Base-by-base conservation (phyloP, 129 eudicot genomes). In the Helianthus tuberosus region DNA sequence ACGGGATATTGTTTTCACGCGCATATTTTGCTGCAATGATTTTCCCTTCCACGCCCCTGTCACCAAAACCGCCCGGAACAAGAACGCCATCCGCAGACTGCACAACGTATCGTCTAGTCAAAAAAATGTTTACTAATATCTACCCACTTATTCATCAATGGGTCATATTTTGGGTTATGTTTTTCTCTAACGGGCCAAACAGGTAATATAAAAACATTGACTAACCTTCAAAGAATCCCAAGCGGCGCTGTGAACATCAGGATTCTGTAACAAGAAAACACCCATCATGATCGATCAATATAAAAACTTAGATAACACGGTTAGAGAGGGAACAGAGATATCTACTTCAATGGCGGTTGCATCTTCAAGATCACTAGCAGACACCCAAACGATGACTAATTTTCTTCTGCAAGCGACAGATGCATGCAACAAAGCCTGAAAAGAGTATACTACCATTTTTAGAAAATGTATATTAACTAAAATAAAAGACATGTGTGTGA, bases 351-450 rank as follows among this genome's bases (percentile, higher is more conserved):
- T 48, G 64, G 86, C 78, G n/a, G 98, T 89, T 75, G 88, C 88
- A 55, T 87, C 92, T 82, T 93, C 98, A 66, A 93, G 98, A 76
- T 93, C 95, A 74, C 95, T 85, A 10, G 98, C 93, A 43, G 96
- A 83, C 65, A 93, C 92, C 96, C 96, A 93, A 76, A 89, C 87
- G 25, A 93, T 70, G 51, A 89, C 68, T 64, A 93, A 80, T 75
- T 89, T 93, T 66, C 92, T 84, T 60, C 64, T 68, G 62, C 96
- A 87, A 53, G 95, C 92, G 76, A 93, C 98, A 59, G 98, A 87
- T 44, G 98, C 98, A 78, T 93, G 98, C 87, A 93, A 59, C 77
- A 93, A 85, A 80, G 98, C 98, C 98, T 93, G 81, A 71, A 83
- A 77, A 14, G 75, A 15, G 25, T 6, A 20, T 57, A 25, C 41